These are phyloP conservation scores for Xylariaceae sp. DNA, from an alignment of 2,329 filamentous ascomycete species.

Conservation along the genomic window DNA sequence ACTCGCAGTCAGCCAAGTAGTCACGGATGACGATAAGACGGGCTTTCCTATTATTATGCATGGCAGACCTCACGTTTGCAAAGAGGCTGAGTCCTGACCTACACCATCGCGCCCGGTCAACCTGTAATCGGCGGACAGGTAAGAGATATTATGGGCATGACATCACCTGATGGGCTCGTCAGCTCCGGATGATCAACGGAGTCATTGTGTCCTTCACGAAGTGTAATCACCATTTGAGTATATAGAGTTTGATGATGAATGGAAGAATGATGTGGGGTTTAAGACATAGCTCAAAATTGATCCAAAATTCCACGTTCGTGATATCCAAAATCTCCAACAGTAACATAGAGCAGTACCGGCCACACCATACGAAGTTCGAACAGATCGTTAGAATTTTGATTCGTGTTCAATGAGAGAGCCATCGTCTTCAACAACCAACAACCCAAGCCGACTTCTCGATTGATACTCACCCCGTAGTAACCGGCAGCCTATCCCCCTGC, in stretches of 20 bases:
- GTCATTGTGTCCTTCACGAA: background rate
- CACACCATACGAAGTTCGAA: background rate
- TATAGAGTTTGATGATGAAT: background rate
- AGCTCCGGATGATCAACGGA: background rate
- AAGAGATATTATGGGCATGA: background rate
- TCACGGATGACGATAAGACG: background rate
- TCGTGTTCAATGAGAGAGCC: background rate
- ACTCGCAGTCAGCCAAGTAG: slow-evolving; percentile 7
- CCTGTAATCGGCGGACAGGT: background rate
- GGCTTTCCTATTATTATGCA: background rate
- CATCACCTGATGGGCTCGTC: background rate
- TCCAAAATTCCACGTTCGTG: background rate
- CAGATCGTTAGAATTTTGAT: background rate
- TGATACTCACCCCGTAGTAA: background rate
- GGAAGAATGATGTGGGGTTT: no score
- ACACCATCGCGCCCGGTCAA: slow-evolving; percentile 6
- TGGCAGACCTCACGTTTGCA: background rate
- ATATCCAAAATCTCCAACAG: background rate
- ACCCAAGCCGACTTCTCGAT: background rate
- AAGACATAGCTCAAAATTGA: no score
- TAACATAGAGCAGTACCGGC: background rate
- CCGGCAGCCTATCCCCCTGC: background rate
- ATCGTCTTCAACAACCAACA: background rate
- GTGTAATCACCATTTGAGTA: background rate
- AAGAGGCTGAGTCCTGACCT: background rate